phyloP scores from a whole-genome alignment of 306 rosid species.

The Sicyos baderoa region DNA sequence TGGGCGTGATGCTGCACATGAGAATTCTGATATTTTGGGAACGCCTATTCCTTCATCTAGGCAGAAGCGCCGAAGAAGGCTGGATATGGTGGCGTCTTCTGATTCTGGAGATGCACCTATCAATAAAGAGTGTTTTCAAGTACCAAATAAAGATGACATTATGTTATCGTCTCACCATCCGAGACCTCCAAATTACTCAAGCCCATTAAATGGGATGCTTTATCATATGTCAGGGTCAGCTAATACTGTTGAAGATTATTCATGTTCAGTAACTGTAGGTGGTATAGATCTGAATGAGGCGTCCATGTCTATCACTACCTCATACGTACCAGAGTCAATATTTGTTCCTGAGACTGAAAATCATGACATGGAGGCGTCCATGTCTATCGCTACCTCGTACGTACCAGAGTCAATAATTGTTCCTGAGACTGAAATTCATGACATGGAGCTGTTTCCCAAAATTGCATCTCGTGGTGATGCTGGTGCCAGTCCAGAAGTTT shows the following conservation, averaged over 20 bases:
- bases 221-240: constrained; percentile 9
- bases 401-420: constrained; percentile 55
- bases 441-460: constrained; percentile 30
- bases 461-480: constrained; percentile 33
- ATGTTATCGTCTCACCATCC: not conserved
- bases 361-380: constrained; percentile 29
- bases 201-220: constrained; percentile 23
- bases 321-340: constrained; percentile 53
- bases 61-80: constrained; percentile 31
- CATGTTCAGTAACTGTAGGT: constrained; percentile 32
- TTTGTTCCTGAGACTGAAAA: constrained; percentile 51
- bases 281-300: constrained; percentile 30
- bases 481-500: constrained; percentile 28
- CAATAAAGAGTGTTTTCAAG: constrained; percentile 21
- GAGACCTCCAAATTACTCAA: not conserved
- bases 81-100: constrained; percentile 44
- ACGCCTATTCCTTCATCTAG: constrained; percentile 30
- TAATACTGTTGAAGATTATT: not conserved
- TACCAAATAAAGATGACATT: constrained; percentile 27
- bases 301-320: constrained; percentile 33
- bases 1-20: constrained; percentile 35
- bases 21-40: constrained; percentile 36
- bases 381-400: constrained; percentile 38
- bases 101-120: constrained; percentile 49
- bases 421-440: constrained; percentile 48